phyloP scores from a whole-genome alignment of 805 yeast species.

The Candida montana region DNA sequence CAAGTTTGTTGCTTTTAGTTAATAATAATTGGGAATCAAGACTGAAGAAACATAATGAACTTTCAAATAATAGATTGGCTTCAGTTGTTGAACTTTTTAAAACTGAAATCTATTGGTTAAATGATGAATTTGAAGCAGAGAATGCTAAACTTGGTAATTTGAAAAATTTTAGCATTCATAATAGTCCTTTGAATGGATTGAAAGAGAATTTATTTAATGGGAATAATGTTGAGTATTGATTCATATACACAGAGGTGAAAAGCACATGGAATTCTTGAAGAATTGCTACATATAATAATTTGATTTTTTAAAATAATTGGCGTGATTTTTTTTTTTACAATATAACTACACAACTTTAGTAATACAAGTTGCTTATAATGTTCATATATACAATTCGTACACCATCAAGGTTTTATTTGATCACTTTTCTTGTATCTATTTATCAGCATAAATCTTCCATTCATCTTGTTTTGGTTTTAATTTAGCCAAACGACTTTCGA shows the following conservation, averaged over 20 bases:
- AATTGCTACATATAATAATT: too few species aligned
- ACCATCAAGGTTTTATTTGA: too few species aligned
- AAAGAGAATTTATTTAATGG: conserved; percentile 9
- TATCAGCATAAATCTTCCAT: not conserved
- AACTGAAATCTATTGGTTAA: conserved; percentile 32
- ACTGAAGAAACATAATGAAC: conserved; percentile 40
- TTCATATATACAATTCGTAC: too few species aligned
- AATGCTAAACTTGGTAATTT: conserved; percentile 12
- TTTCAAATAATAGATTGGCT: conserved; percentile 37
- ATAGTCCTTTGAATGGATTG: conserved; percentile 21
- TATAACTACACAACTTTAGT: too few species aligned
- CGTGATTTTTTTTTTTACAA: too few species aligned
- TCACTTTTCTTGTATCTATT: not conserved
- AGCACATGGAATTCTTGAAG: not conserved
- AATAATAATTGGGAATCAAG: conserved; percentile 36
- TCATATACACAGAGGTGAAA: not conserved
- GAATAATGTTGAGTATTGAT: not conserved
- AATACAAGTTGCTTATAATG: too few species aligned
- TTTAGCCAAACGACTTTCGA: not conserved
- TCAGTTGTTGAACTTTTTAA: conserved; percentile 39
- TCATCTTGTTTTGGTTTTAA: not conserved
- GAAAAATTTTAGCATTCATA: conserved; percentile 19
- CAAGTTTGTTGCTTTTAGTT: conserved; percentile 33
- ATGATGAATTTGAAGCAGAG: conserved; percentile 13
- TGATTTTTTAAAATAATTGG: too few species aligned